Percentiles rank a stretch among this genome's conserved stretches.
phyloP scores from a whole-genome alignment of 129 eudicot genomes.

The Centrapalus pauciflorus region DNA sequence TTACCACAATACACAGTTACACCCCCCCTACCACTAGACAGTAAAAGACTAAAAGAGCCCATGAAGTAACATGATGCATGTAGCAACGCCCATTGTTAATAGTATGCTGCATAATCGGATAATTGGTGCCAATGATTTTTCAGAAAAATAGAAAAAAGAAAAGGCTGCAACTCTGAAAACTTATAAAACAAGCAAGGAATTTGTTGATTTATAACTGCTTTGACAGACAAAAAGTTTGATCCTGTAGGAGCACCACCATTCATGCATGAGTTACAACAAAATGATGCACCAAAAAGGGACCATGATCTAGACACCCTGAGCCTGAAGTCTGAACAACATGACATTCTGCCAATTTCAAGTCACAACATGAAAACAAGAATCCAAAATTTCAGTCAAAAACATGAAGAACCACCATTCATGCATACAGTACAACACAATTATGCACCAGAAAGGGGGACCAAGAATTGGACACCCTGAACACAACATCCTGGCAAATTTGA shows the following conservation, averaged over 20 bases:
- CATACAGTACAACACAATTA: slow-evolving; percentile 1
- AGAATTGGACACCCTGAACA: not conserved
- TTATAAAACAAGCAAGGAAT: slow-evolving; percentile 19
- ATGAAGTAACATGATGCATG: too few species aligned
- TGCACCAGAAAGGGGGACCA: slow-evolving; percentile 23
- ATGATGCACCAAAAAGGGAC: slow-evolving; percentile 23
- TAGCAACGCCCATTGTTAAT: too few species aligned
- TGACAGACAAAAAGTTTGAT: slow-evolving; percentile 15
- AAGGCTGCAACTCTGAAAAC: slow-evolving; percentile 24
- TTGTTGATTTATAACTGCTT: slow-evolving; percentile 16
- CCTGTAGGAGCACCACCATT: slow-evolving; percentile 10
- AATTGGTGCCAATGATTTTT: too few species aligned
- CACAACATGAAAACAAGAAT: slow-evolving; percentile 2
- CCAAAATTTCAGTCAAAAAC: slow-evolving; percentile 6
- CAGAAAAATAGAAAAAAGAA: not conserved
- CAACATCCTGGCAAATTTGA: not conserved
- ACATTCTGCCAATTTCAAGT: not conserved
- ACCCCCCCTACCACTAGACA: too few species aligned
- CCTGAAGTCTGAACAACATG: not conserved
- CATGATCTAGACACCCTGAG: slow-evolving; percentile 11
- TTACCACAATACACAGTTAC: too few species aligned
- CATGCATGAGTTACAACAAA: slow-evolving; percentile 22
- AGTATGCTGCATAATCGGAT: too few species aligned
- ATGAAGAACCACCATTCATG: slow-evolving; percentile 10
- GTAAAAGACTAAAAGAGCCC: too few species aligned